Conservation (phyloP, 257 asterid genomes). For the Fraxinus cuspidata region DNA sequence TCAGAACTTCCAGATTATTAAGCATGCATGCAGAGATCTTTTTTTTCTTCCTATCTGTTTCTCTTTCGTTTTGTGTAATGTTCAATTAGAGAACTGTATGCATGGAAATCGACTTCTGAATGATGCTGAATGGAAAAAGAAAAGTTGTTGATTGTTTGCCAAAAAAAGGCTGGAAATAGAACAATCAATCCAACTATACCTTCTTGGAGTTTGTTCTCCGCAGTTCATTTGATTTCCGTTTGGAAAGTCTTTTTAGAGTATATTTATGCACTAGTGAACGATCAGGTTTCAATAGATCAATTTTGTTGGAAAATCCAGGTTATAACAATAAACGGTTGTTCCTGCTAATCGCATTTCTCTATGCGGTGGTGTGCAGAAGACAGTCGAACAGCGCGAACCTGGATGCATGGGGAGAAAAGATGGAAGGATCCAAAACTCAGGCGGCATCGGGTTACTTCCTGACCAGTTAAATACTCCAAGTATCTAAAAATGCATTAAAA, state of each 20-base stretch:
- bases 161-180: no score
- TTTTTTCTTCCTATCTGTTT: no score
- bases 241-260: no score
- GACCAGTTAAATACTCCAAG: slow-evolving; percentile 31
- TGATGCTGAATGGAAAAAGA: no score
- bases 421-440: slow-evolving; percentile 30
- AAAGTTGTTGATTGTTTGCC: no score
- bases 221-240: no score
- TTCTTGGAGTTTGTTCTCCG: not conserved
- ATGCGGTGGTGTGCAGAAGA: not conserved
- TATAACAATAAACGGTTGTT: not conserved
- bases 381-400: slow-evolving; percentile 8
- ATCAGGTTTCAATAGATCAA: not conserved
- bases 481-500: not conserved
- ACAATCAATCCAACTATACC: not conserved
- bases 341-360: not conserved
- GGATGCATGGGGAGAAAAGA: slow-evolving; percentile 21
- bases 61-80: no score
- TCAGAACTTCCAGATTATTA: not conserved
- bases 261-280: not conserved
- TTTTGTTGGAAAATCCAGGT: not conserved
- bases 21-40: not conserved
- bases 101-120: no score
- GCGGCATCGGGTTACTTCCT: slow-evolving; percentile 27
- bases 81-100: no score